Percentiles rank a stretch among this genome's conserved stretches.
These are phyloP conservation scores for Tuber aestivum DNA, from an alignment of 495 filamentous ascomycete genomes.

Conservation along the genomic window DNA sequence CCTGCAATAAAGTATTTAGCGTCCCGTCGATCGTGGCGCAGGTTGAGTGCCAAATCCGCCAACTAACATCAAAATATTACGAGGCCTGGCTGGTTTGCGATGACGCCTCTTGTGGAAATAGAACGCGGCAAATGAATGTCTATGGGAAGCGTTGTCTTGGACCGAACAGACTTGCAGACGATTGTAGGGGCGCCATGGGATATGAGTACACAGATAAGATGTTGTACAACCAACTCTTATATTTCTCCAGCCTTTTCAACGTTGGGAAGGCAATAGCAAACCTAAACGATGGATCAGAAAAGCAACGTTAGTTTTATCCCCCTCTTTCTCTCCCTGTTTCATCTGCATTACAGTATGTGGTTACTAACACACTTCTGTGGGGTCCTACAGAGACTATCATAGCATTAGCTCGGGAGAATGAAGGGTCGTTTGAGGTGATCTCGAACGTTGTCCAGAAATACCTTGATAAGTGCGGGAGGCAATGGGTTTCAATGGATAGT, in stretches of 20 bases:
- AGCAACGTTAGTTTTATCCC: constrained; percentile 42
- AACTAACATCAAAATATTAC: constrained; percentile 75
- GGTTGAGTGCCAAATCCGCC: constrained; percentile 74
- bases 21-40: constrained; percentile 75
- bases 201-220: constrained; percentile 84
- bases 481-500: constrained; percentile 94
- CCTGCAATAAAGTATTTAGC: constrained; percentile 59
- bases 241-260: constrained; percentile 79
- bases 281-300: constrained; percentile 42
- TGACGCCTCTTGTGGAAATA: constrained; percentile 75
- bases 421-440: constrained; percentile 66
- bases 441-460: constrained; percentile 76
- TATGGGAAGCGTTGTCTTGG: constrained; percentile 87
- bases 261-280: constrained; percentile 69
- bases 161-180: constrained; percentile 69
- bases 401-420: constrained; percentile 73
- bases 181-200: constrained; percentile 79
- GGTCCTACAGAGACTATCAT: constrained; percentile 53
- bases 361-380: constrained; percentile 24
- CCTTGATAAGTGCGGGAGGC: constrained; percentile 85
- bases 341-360: constrained; percentile 16
- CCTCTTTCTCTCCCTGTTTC: background rate
- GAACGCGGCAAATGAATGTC: constrained; percentile 85
- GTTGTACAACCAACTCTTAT: constrained; percentile 90
- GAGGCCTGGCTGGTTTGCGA: constrained; percentile 87